A percentile compares a stretch with the other conserved stretches of the same genome.
phyloP scores from a whole-genome alignment of 305 asterid species.

The Fraxinus latifolia region DNA sequence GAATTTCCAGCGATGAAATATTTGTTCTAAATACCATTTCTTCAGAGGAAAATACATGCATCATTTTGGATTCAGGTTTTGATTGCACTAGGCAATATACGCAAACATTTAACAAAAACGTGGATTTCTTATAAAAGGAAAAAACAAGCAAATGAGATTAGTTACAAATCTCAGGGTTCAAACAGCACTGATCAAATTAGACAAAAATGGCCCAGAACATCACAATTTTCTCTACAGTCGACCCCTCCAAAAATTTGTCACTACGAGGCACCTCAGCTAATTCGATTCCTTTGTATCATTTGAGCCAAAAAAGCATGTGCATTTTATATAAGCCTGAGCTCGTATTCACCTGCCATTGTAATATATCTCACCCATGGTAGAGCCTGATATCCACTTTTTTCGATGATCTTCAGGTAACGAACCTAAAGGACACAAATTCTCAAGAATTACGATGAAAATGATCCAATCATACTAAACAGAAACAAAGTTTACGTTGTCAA shows the following conservation, averaged over 20 bases:
- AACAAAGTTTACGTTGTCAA: not conserved
- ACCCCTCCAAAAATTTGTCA: conserved; percentile 1
- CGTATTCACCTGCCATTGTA: conserved; percentile 68
- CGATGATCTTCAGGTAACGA: conserved; percentile 64
- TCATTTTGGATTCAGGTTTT: not conserved
- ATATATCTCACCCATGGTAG: conserved; percentile 74
- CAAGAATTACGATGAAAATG: not conserved
- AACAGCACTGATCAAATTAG: conserved; percentile 21
- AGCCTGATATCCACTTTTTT: conserved; percentile 66
- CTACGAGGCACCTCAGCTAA: conserved; percentile 4
- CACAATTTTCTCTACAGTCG: conserved; percentile 15
- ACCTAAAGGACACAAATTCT: conserved; percentile 34
- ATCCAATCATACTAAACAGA: not conserved
- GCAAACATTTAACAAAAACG: conserved; percentile 13
- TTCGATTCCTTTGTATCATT: not conserved
- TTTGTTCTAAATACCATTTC: not conserved
- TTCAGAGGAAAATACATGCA: conserved; percentile 8
- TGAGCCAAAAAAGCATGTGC: not conserved
- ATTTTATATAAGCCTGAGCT: conserved; percentile 40
- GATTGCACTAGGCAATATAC: conserved; percentile 11
- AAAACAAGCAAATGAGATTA: conserved; percentile 23
- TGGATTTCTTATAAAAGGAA: not conserved
- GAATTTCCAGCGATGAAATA: not conserved
- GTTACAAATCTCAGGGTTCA: conserved; percentile 34
- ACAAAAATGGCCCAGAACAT: conserved; percentile 10